Evolutionary conservation across 768 basidiomycete genomes (phyloP).

Genomic region (Termitomyces sp.): DNA sequence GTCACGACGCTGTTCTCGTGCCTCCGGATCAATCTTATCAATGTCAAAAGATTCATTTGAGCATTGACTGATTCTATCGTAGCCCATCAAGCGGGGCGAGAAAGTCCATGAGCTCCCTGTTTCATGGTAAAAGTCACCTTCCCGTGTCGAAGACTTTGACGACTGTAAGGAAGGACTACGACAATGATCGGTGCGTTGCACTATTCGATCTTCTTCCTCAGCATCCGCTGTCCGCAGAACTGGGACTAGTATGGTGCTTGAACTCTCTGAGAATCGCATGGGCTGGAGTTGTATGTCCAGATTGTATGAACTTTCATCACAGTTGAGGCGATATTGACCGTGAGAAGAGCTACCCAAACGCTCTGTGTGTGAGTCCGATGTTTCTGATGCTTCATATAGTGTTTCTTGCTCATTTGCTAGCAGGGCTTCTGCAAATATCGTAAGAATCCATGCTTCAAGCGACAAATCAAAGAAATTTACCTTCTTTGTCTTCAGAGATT

Average conservation of each 20-base stretch:
- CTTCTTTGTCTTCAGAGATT: neutral
- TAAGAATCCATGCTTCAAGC: neutral
- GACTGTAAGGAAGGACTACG: neutral
- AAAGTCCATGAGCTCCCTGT: neutral
- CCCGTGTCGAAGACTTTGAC: neutral
- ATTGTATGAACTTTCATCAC: neutral
- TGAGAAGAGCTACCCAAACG: neutral
- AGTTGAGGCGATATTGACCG: neutral
- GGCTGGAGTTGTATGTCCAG: slow-evolving; percentile 1
- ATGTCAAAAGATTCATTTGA: neutral
- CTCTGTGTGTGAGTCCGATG: neutral
- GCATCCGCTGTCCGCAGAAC: neutral
- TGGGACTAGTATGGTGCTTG: neutral
- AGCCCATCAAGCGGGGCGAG: neutral
- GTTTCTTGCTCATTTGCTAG: neutral
- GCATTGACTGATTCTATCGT: neutral
- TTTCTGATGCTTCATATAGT: neutral
- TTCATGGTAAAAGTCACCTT: neutral
- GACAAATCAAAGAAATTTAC: neutral
- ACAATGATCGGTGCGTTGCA: neutral
- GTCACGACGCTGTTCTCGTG: slow-evolving; percentile 4
- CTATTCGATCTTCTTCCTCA: neutral
- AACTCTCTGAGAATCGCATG: neutral
- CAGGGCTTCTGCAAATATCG: neutral
- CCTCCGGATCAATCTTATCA: neutral